These are phyloP conservation scores for Aspergillus egyptiacus DNA, from an alignment of 495 filamentous ascomycete genomes.

Conservation along the genomic window DNA sequence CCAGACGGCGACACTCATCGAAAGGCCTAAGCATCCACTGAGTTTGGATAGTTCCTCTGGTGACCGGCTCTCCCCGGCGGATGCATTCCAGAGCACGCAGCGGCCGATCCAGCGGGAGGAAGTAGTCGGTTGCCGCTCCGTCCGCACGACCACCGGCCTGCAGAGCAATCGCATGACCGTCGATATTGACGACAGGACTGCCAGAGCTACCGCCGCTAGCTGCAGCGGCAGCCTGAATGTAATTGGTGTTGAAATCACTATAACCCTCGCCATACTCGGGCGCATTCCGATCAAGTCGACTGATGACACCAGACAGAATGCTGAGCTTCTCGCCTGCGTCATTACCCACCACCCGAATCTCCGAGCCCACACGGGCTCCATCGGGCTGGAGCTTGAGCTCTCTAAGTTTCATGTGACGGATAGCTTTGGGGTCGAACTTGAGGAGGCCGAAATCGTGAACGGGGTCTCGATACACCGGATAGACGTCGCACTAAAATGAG, in stretches of 20 bases:
- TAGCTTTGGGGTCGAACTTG: constrained; percentile 87
- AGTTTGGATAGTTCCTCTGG: constrained; percentile 91
- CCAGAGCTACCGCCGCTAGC: constrained; percentile 95
- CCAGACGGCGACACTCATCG: constrained; percentile 90
- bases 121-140: constrained; percentile 96
- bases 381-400: constrained; percentile 82
- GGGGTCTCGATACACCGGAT: constrained; percentile 96
- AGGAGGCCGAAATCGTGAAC: constrained; percentile 98
- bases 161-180: constrained; percentile 85
- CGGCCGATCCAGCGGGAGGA: constrained; percentile 88
- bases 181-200: constrained; percentile 93
- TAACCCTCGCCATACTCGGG: constrained; percentile 98
- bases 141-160: constrained; percentile 93
- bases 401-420: constrained; percentile 90
- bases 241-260: constrained; percentile 99
- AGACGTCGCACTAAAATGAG: constrained; percentile 75
- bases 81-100: constrained; percentile 81
- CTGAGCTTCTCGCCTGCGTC: constrained; percentile 98
- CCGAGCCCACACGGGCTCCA: constrained; percentile 77
- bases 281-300: constrained; percentile 89
- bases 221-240: constrained; percentile 95
- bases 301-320: constrained; percentile 96
- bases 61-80: constrained; percentile 63
- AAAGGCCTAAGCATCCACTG: constrained; percentile 97
- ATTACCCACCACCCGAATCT: constrained; percentile 96